Base-by-base conservation (phyloP, 164 flowering plant genomes). In the Dillenia suffruticosa region DNA sequence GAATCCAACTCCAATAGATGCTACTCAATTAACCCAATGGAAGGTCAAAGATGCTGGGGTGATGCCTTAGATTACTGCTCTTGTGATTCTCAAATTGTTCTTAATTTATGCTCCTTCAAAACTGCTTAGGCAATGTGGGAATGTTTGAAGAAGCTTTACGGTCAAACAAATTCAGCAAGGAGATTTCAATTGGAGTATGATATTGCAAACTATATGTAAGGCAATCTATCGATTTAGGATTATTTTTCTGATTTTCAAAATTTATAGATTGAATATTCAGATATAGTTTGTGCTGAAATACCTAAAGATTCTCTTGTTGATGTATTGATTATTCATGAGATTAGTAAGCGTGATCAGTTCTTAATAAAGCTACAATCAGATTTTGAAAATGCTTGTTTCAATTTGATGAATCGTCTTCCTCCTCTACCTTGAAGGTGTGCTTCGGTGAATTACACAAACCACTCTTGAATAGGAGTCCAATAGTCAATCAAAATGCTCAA, bases 201-300 rank as follows among this genome's bases (percentile, higher is more conserved):
- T 13, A 58, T 58, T 14, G 40, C 24, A 9, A 44, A 58, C 9
- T 58, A 16, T 24, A 58, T 14, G 3, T 50, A 46, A 1, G 62
- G 50, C 15, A 58, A 8, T 14, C 8, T 58, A 1, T 58, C 51
- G 9, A 58, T 58, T 46, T n/a, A 58, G 19, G 40, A 46, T n/a
- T 58, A 58, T 45, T 58, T 45, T 58, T 58, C 62, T 13, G 24
- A 9, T 15, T 58, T 58, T 17, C 5, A 10, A 9, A 58, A 45
- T 45, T 48, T 45, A 14, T 58, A 43, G 62, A 45, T 14, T 12
- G 62, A 58, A 58, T 46, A 58, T 46, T 45, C 62, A 9, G 43
- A 13, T 45, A 45, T 58, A n/a, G 46, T 58, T 10, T 58, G 47
- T 45, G 19, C 51, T 44, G 24, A 17, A 19, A 26, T 58, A n/a